Evolutionary conservation across 2,329 filamentous ascomycete genomes (phyloP), one percentile per base, ranked within the genome.

Genomic region (Sphaceloma murrayae): DNA sequence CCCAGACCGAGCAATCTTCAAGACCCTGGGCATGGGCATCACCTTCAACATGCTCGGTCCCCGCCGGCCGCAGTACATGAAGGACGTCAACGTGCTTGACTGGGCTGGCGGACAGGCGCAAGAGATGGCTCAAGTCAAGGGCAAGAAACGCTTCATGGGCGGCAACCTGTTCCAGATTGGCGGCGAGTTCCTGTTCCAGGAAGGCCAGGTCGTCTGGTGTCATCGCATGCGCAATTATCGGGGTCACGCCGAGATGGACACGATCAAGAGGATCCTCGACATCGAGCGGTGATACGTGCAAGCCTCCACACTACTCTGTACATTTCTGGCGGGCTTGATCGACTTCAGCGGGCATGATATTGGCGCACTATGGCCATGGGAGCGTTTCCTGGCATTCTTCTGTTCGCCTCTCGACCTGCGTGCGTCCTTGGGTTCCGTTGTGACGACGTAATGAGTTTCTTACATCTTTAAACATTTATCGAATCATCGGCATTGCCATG

Each of bases 151-250:
- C 10, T 44, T 60, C 21, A 54, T 57, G 29, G 61, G 62, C 11
- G 63, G 63, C 4, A 58, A 64, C 30, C 51, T 55, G 19, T 52
- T 64, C 46, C 63, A 65, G 52, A 58, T 65, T 21, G 63, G 63
- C 3, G 63, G 63, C 4, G 63, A 66, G 42, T 65, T 65, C 33
- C 34, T 66, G 50, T 63, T 66, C 44, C 58, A 63, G 24, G 58
- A 63, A n/a, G 62, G 60, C 1, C 51, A 60, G 50, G 59, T 62
- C 5, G 52, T 62, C 3, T 66, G 63, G 63, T 64, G 63, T 46
- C 61, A 66, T 54, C 58, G 63, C 9, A 66, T 66, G 63, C 54
- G 52, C 47, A 60, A 62, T 34, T 60, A 56, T 36, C 52, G 63
- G 18, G 56, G 58, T 26, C 63, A 66, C 48, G 55, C 59, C 5